Percentiles rank a stretch among this genome's conserved stretches.
Conservation (phyloP, 495 filamentous ascomycete species). For the Cladorrhinum samala region DNA sequence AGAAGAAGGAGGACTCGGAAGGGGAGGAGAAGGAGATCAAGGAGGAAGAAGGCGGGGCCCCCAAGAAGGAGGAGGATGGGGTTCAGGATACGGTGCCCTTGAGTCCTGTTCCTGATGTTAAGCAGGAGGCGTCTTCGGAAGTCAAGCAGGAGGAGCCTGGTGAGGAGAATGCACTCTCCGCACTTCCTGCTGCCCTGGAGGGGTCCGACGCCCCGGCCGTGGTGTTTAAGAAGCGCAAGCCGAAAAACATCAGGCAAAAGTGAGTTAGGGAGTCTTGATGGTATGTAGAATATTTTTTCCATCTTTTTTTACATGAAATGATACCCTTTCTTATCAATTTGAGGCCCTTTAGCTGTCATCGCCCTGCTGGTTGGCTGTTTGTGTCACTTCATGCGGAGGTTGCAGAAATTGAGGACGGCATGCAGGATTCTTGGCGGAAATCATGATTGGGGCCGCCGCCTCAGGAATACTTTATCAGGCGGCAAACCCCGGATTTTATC, state of each 20-base stretch:
- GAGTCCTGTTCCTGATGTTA: conserved; percentile 3
- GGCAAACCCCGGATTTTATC: too few relatives aligned
- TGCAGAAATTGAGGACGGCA: too few relatives aligned
- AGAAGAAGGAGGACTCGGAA: conserved; percentile 28
- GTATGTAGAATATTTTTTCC: background rate
- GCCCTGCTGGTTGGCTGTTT: too few relatives aligned
- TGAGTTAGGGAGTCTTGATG: conserved; percentile 8
- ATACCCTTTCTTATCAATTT: conserved; percentile 15
- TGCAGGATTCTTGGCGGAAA: too few relatives aligned
- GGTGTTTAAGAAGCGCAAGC: conserved; percentile 88
- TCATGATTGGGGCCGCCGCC: too few relatives aligned
- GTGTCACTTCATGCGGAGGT: too few relatives aligned
- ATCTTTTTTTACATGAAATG: conserved; percentile 1
- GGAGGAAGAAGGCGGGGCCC: conserved; percentile 26
- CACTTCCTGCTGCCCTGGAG: background rate
- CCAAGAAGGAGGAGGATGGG: conserved; percentile 6
- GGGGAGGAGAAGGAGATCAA: conserved; percentile 30
- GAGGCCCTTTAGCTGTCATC: too few relatives aligned
- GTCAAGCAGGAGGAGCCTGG: conserved; percentile 15
- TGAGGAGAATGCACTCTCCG: conserved; percentile 13
- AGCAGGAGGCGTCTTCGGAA: conserved; percentile 7
- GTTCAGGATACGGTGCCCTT: background rate
- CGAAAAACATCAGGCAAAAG: conserved; percentile 62
- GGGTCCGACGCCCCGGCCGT: conserved; percentile 30
- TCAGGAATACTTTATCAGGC: too few relatives aligned